Percentiles rank a stretch among this genome's conserved stretches.
Evolutionary conservation across 352 stramenopile genomes (phyloP).

Genomic region (Aphanomyces euteiches): DNA sequence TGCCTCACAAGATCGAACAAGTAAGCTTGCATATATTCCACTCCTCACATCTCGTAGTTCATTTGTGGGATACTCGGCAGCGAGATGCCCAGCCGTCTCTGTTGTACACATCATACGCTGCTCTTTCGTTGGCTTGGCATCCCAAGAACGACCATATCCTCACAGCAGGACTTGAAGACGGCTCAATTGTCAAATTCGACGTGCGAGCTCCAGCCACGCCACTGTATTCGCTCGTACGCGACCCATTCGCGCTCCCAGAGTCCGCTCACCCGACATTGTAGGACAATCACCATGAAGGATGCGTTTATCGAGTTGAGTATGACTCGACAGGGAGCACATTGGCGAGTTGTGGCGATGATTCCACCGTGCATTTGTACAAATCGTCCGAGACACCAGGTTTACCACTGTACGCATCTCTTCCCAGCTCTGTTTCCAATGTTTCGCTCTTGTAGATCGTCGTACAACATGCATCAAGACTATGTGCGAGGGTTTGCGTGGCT

Average conservation of each 20-base stretch:
- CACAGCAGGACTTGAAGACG: constrained; percentile 61
- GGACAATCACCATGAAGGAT: constrained; percentile 38
- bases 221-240: constrained; percentile 40
- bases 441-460: constrained; percentile 31
- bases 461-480: constrained; percentile 55
- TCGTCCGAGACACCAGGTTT: no score
- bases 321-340: constrained; percentile 58
- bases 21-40: background rate
- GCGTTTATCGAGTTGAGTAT: constrained; percentile 64
- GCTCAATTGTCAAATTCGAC: constrained; percentile 63
- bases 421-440: constrained; percentile 32
- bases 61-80: constrained; percentile 67
- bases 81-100: constrained; percentile 38
- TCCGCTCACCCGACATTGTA: background rate
- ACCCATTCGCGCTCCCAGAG: background rate
- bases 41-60: constrained; percentile 33
- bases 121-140: constrained; percentile 69
- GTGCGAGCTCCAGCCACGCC: constrained; percentile 46
- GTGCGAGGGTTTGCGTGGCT: constrained; percentile 69
- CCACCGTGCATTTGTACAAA: constrained; percentile 42
- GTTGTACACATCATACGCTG: constrained; percentile 43
- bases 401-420: no score
- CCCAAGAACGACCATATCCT: constrained; percentile 53
- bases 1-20: constrained; percentile 57
- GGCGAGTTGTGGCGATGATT: constrained; percentile 61